A percentile compares a stretch with the other conserved stretches of the same genome.
These are phyloP conservation scores for Heliosperma pusillum DNA, from an alignment of 148 eudicot species.

Conservation along the genomic window DNA sequence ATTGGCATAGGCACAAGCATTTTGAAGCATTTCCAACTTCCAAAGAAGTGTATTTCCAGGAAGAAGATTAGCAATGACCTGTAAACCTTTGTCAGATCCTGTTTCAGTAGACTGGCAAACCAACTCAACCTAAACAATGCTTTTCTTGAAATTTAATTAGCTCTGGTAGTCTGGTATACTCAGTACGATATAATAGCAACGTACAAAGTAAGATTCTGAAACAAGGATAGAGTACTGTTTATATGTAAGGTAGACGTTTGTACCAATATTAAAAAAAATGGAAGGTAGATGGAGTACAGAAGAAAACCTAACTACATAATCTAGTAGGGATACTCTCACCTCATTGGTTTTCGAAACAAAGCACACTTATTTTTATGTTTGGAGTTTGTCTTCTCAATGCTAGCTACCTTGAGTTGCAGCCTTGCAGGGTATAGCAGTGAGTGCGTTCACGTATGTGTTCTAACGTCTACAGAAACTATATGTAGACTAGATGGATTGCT, in stretches of 20 bases:
- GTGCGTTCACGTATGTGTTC: too few species aligned
- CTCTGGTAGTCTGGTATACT: not conserved
- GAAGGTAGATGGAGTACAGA: too few species aligned
- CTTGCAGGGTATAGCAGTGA: too few species aligned
- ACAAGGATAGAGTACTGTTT: not conserved
- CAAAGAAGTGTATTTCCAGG: slow-evolving; percentile 51
- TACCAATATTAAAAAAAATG: too few species aligned
- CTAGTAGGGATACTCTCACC: too few species aligned
- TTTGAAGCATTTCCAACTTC: slow-evolving; percentile 69
- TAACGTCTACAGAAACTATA: too few species aligned
- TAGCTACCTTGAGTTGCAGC: too few species aligned
- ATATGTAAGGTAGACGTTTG: not conserved
- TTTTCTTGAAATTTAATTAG: not conserved
- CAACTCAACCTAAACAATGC: not conserved
- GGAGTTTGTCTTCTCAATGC: too few species aligned
- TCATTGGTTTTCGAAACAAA: too few species aligned
- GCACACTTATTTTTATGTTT: too few species aligned
- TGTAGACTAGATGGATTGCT: too few species aligned
- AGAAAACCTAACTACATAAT: too few species aligned
- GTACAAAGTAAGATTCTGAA: not conserved
- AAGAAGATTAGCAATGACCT: slow-evolving; percentile 53
- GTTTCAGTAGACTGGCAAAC: slow-evolving; percentile 10
- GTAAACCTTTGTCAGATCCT: slow-evolving; percentile 24
- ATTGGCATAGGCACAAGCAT: slow-evolving; percentile 58
- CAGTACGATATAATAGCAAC: not conserved